Conservation (phyloP, 108 stramenopile genomes). For the Mayamaea pseudoterrestris region DNA sequence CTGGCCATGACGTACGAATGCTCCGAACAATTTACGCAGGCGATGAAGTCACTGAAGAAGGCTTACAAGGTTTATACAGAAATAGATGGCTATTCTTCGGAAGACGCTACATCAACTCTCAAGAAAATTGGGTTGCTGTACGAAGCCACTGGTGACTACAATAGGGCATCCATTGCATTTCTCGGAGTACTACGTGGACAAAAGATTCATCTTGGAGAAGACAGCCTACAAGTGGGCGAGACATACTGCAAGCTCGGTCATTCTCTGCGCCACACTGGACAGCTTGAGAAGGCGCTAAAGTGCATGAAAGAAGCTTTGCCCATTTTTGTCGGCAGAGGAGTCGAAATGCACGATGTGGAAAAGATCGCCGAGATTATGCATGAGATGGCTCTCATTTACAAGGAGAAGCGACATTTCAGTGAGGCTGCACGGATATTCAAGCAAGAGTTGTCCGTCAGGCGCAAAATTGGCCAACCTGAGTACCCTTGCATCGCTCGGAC, state of each 20-base stretch:
- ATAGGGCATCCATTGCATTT: conserved; percentile 43
- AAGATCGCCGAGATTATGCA: conserved; percentile 57
- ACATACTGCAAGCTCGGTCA: conserved; percentile 40
- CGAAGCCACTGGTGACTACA: conserved; percentile 28
- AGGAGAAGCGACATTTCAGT: conserved; percentile 14
- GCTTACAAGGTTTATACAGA: conserved; percentile 43
- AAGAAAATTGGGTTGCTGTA: conserved; percentile 41
- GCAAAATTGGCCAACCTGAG: conserved; percentile 33
- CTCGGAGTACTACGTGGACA: conserved; percentile 36
- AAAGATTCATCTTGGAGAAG: conserved; percentile 25
- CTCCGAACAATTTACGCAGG: conserved; percentile 30
- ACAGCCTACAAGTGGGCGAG: conserved; percentile 28
- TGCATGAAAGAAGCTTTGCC: conserved; percentile 51
- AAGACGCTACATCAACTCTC: conserved; percentile 22
- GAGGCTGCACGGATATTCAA: conserved; percentile 41
- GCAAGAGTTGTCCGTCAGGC: conserved; percentile 39
- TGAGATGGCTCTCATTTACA: conserved; percentile 38
- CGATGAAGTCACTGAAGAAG: conserved; percentile 47
- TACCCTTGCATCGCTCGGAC: conserved; percentile 31
- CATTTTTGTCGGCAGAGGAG: conserved; percentile 37
- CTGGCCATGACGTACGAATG: conserved; percentile 42
- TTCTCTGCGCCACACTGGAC: conserved; percentile 29
- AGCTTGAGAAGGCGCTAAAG: conserved; percentile 44
- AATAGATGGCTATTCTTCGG: conserved; percentile 26
- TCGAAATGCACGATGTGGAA: conserved; percentile 34